phyloP scores from a whole-genome alignment of 305 asterid genomes.

The Solanum hybrid region DNA sequence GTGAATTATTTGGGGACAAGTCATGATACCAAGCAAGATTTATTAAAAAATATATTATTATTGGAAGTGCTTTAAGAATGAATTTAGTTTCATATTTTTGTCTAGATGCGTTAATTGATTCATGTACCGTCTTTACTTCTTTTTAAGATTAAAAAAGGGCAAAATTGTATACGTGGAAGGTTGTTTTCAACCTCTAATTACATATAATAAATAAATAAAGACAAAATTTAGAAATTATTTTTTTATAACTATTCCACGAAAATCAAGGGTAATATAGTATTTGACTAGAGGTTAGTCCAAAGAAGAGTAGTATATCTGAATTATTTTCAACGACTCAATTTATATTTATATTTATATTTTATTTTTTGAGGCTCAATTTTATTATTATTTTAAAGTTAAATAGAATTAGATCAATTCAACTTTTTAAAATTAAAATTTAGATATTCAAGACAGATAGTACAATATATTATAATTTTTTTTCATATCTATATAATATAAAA shows the following conservation, averaged over 20 bases:
- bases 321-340: too few relatives aligned
- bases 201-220: background rate
- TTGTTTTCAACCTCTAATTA: background rate
- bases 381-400: too few relatives aligned
- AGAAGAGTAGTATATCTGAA: background rate
- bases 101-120: background rate
- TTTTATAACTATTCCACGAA: background rate
- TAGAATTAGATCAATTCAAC: too few relatives aligned
- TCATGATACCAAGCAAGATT: background rate
- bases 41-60: background rate
- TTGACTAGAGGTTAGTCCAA: background rate
- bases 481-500: too few relatives aligned
- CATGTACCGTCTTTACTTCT: background rate
- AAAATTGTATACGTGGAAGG: background rate
- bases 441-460: background rate
- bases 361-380: too few relatives aligned
- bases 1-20: background rate
- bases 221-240: background rate
- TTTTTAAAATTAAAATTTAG: background rate
- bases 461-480: too few relatives aligned
- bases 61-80: background rate
- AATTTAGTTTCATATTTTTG: background rate
- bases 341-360: too few relatives aligned
- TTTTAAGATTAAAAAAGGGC: background rate
- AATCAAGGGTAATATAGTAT: background rate